Conservation (phyloP, 108 stramenopile species). For the Schizochytrium sp. region DNA sequence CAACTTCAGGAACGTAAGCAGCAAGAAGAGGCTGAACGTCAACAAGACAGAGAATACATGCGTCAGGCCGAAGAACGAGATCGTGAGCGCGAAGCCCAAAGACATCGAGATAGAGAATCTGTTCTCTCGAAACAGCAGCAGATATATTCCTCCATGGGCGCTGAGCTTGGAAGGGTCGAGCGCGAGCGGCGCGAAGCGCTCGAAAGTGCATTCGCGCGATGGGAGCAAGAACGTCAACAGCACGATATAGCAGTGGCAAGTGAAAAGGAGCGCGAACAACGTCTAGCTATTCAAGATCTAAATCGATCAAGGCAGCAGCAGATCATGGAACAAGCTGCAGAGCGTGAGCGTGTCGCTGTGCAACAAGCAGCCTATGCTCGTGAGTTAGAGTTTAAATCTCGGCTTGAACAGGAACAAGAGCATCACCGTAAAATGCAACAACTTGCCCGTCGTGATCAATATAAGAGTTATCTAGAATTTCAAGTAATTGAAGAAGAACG, state of each 20-base stretch:
- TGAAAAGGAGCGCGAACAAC: background rate
- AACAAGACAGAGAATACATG: background rate
- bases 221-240: slow-evolving; percentile 11
- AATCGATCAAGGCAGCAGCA: background rate
- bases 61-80: background rate
- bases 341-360: background rate
- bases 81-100: background rate
- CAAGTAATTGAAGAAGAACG: slow-evolving; percentile 42
- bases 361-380: slow-evolving; percentile 10
- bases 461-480: background rate
- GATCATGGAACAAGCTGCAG: background rate
- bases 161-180: background rate
- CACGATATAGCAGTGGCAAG: background rate
- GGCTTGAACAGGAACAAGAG: background rate
- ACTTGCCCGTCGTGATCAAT: background rate
- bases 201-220: slow-evolving; percentile 11
- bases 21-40: background rate
- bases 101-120: background rate
- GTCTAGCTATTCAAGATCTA: background rate
- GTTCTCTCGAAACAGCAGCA: background rate
- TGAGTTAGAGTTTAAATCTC: background rate
- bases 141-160: background rate
- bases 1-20: background rate
- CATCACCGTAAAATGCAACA: background rate
- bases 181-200: slow-evolving; percentile 37